phyloP scores from a whole-genome alignment of 768 basidiomycete species.

The Leccinum rimulosum region DNA sequence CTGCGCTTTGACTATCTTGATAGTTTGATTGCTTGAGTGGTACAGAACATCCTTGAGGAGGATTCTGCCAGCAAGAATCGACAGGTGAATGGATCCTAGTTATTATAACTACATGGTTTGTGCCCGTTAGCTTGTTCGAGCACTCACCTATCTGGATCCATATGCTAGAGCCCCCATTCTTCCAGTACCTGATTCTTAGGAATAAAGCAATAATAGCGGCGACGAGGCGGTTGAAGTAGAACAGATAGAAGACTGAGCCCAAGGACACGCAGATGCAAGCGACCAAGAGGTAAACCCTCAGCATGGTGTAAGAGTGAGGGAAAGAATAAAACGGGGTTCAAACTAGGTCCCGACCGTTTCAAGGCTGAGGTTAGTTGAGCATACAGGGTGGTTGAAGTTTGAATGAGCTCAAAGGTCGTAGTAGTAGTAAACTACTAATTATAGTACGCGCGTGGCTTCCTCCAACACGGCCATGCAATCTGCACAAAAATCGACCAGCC shows the following conservation, averaged over 20 bases:
- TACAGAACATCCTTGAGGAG: constrained; percentile 86
- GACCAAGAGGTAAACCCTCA: constrained; percentile 59
- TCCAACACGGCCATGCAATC: constrained; percentile 17
- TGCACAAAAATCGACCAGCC: constrained; percentile 35
- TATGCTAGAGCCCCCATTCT: constrained; percentile 66
- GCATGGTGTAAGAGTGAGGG: constrained; percentile 37
- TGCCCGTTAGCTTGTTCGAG: background rate
- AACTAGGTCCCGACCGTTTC: background rate
- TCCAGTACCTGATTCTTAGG: constrained; percentile 78
- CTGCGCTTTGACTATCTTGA: constrained; percentile 79
- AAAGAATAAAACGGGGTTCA: background rate
- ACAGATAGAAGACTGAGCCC: constrained; percentile 69
- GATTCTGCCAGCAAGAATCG: constrained; percentile 81
- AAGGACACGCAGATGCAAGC: constrained; percentile 56
- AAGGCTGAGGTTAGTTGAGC: constrained; percentile 4
- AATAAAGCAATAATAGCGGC: constrained; percentile 63
- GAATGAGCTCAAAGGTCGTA: background rate
- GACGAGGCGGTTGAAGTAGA: constrained; percentile 89
- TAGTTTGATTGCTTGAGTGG: constrained; percentile 89
- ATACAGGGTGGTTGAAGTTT: background rate
- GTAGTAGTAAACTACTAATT: background rate
- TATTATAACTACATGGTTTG: background rate
- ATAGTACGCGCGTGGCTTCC: background rate
- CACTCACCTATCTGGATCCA: constrained; percentile 80
- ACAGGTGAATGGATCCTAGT: constrained; percentile 88